Conservation (phyloP, 352 stramenopile species). For the Globisporangium uncinulatum region DNA sequence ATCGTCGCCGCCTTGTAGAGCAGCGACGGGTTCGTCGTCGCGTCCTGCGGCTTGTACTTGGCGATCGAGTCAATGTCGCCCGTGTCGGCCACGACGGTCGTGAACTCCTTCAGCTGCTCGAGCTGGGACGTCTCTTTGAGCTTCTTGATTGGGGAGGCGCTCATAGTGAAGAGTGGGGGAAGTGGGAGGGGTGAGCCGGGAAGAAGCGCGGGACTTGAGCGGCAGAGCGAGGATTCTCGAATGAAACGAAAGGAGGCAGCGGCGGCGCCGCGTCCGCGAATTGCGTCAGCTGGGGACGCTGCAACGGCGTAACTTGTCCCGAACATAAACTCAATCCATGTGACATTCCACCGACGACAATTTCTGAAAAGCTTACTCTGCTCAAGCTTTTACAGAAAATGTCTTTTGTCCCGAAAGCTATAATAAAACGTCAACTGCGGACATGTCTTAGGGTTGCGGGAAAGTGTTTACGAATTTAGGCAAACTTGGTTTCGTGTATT, state of each 20-base stretch:
- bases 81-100: constrained; percentile 97
- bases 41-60: constrained; percentile 94
- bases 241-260: constrained; percentile 22
- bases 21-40: constrained; percentile 98
- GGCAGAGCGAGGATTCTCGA: constrained; percentile 63
- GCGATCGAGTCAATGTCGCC: constrained; percentile 92
- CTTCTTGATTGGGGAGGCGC: constrained; percentile 70
- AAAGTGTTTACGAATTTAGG: too few relatives aligned
- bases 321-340: too few relatives aligned
- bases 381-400: too few relatives aligned
- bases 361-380: too few relatives aligned
- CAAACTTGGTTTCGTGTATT: too few relatives aligned
- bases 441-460: too few relatives aligned
- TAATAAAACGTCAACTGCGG: too few relatives aligned
- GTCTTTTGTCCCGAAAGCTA: too few relatives aligned
- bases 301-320: too few relatives aligned
- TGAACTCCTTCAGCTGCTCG: constrained; percentile 96
- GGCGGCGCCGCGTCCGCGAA: background rate
- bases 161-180: constrained; percentile 24
- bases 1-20: constrained; percentile 97
- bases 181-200: background rate
- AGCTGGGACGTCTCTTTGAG: constrained; percentile 75
- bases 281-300: background rate
- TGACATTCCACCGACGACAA: background rate
- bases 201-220: constrained; percentile 19